These are phyloP conservation scores for Aspergillus affinis DNA, from an alignment of 495 filamentous ascomycete genomes.

Conservation along the genomic window DNA sequence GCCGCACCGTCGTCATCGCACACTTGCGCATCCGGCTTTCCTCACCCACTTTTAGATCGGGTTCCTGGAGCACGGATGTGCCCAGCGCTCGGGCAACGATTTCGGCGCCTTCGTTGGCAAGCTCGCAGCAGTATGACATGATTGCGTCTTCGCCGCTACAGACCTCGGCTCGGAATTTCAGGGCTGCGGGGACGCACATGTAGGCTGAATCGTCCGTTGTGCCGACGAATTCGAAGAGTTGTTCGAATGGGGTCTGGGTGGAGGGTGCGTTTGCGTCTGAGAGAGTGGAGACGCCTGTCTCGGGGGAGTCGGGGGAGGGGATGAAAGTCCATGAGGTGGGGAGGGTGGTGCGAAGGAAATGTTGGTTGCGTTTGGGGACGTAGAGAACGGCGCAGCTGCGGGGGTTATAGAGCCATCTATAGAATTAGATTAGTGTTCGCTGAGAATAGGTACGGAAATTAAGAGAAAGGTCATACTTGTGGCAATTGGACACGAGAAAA, in stretches of 20 bases:
- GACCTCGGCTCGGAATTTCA: slow-evolving; percentile 64
- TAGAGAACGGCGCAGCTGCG: slow-evolving; percentile 78
- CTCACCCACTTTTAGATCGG: slow-evolving; percentile 31
- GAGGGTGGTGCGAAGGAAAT: slow-evolving; percentile 71
- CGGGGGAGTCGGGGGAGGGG: slow-evolving; percentile 23
- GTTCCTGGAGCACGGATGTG: slow-evolving; percentile 55
- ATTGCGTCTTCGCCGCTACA: slow-evolving; percentile 76
- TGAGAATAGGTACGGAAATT: neutral
- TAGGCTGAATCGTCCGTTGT: slow-evolving; percentile 72
- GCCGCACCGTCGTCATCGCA: slow-evolving; percentile 64
- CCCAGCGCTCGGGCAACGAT: slow-evolving; percentile 60
- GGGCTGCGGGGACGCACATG: slow-evolving; percentile 65
- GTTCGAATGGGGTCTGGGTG: slow-evolving; percentile 51
- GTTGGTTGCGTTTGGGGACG: slow-evolving; percentile 70
- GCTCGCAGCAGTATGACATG: slow-evolving; percentile 49
- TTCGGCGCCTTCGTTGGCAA: slow-evolving; percentile 62
- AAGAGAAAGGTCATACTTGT: slow-evolving; percentile 59
- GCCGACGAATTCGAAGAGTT: slow-evolving; percentile 74
- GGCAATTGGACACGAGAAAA: slow-evolving; percentile 79
- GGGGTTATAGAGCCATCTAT: slow-evolving; percentile 78
- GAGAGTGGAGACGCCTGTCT: neutral
- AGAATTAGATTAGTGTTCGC: neutral
- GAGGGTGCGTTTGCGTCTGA: slow-evolving; percentile 19
- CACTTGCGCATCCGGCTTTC: slow-evolving; percentile 53
- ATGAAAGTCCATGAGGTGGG: slow-evolving; percentile 66